phyloP scores from a whole-genome alignment of 2,329 filamentous ascomycete species.

The Talaromyces sp. region DNA sequence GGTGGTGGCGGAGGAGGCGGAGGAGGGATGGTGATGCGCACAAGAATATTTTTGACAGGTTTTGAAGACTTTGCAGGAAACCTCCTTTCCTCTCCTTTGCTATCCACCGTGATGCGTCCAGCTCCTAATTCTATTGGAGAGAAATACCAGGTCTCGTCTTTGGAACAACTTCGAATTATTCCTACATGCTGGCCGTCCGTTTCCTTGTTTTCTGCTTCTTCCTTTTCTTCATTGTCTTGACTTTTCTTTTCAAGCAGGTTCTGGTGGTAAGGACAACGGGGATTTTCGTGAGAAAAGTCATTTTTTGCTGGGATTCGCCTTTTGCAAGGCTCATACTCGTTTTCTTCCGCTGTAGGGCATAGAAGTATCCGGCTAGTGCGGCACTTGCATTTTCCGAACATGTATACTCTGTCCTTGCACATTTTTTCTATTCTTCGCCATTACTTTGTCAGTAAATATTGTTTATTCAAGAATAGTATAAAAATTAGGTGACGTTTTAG shows the following conservation, averaged over 20 bases:
- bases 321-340: background rate
- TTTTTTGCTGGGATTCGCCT: background rate
- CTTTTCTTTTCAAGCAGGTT: background rate
- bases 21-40: background rate
- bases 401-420: background rate
- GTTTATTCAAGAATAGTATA: background rate
- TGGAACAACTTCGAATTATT: background rate
- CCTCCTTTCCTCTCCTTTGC: background rate
- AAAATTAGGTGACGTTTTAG: background rate
- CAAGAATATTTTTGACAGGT: background rate
- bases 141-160: background rate
- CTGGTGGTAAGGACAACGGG: background rate
- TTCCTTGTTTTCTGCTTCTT: background rate
- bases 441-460: background rate
- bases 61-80: background rate
- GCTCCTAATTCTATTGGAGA: background rate
- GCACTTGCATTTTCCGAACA: background rate
- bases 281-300: background rate
- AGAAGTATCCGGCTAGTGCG: background rate
- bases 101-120: background rate
- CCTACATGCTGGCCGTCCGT: background rate
- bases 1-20: background rate
- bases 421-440: background rate
- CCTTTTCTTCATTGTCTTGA: background rate
- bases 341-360: background rate